These are phyloP conservation scores for Chimonanthus salicifolius DNA, from an alignment of 164 flowering plant genomes.

Conservation along the genomic window DNA sequence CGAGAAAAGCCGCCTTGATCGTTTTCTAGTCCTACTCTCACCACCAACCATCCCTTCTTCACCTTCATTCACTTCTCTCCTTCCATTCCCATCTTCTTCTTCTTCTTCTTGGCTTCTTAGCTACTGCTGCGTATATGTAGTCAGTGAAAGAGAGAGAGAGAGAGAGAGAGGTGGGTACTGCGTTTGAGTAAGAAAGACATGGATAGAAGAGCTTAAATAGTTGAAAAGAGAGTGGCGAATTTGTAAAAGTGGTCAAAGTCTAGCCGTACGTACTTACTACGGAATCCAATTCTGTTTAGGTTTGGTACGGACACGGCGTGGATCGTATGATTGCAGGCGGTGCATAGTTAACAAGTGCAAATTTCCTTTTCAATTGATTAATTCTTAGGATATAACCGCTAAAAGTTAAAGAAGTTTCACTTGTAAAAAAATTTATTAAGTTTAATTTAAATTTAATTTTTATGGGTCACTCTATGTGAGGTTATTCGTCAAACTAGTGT, in stretches of 20 bases:
- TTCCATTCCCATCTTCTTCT: neutral
- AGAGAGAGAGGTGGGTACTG: too few relatives aligned
- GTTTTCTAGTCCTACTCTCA: conserved; percentile 31
- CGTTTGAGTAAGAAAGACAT: neutral
- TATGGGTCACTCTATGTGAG: too few relatives aligned
- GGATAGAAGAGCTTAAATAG: neutral
- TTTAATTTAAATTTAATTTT: too few relatives aligned
- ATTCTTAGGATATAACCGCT: too few relatives aligned
- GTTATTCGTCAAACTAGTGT: too few relatives aligned
- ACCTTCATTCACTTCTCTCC: conserved; percentile 30
- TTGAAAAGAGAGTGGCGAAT: neutral
- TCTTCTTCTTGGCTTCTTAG: neutral
- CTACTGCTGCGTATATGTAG: too few relatives aligned
- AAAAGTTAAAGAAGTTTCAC: too few relatives aligned
- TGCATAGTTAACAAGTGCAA: too few relatives aligned
- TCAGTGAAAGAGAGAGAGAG: neutral
- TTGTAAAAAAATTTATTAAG: too few relatives aligned
- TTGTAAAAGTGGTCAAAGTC: neutral
- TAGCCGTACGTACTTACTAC: neutral
- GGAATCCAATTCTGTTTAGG: neutral
- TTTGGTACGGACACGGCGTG: too few relatives aligned
- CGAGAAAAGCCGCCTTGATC: conserved; percentile 24
- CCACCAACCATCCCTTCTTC: conserved; percentile 44
- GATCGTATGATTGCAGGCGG: too few relatives aligned
- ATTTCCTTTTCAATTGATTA: too few relatives aligned